A percentile compares a stretch with the other conserved stretches of the same genome.
These are phyloP conservation scores for Thielaviopsis musarum DNA, from an alignment of 2,329 filamentous ascomycete genomes.

Conservation along the genomic window DNA sequence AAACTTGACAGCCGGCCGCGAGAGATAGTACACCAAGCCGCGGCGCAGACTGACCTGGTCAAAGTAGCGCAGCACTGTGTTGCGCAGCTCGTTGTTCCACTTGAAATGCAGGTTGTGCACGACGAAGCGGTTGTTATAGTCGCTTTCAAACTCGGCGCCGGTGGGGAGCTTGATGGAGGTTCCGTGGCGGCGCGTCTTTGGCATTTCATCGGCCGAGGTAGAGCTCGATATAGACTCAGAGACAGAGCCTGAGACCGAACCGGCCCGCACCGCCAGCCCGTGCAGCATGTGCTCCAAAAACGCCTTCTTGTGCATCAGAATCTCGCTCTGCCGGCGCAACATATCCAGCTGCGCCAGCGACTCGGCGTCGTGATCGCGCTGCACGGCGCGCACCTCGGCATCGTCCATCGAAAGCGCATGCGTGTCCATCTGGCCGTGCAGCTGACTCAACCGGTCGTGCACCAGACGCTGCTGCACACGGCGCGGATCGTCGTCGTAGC, in stretches of 20 bases:
- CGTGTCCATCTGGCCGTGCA: slow-evolving; percentile 59
- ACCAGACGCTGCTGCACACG: slow-evolving; percentile 78
- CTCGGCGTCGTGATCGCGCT: slow-evolving; percentile 31
- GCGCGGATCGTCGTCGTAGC: slow-evolving; percentile 71
- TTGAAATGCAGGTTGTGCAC: slow-evolving; percentile 96
- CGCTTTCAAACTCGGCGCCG: slow-evolving; percentile 69
- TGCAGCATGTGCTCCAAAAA: slow-evolving; percentile 41
- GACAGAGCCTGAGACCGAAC: slow-evolving; percentile 3
- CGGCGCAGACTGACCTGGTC: slow-evolving; percentile 92
- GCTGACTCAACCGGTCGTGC: slow-evolving; percentile 58
- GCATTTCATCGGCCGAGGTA: slow-evolving; percentile 29
- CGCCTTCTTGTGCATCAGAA: slow-evolving; percentile 39
- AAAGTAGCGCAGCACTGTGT: slow-evolving; percentile 92
- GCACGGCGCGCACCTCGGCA: slow-evolving; percentile 50
- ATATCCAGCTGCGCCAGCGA: slow-evolving; percentile 44
- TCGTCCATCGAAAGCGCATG: slow-evolving; percentile 61
- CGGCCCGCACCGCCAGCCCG: slow-evolving; percentile 4
- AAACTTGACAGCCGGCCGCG: slow-evolving; percentile 87
- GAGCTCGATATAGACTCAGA: neutral
- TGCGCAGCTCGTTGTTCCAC: slow-evolving; percentile 92
- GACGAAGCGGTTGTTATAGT: slow-evolving; percentile 97
- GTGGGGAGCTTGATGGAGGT: slow-evolving; percentile 49
- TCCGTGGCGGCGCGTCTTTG: slow-evolving; percentile 21
- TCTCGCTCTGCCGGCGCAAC: slow-evolving; percentile 35
- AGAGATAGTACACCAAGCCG: slow-evolving; percentile 96